A percentile compares a stretch with the other conserved stretches of the same genome.
Conservation (phyloP, 1,284 basidiomycete species). For the Naganishia liquefaciens region DNA sequence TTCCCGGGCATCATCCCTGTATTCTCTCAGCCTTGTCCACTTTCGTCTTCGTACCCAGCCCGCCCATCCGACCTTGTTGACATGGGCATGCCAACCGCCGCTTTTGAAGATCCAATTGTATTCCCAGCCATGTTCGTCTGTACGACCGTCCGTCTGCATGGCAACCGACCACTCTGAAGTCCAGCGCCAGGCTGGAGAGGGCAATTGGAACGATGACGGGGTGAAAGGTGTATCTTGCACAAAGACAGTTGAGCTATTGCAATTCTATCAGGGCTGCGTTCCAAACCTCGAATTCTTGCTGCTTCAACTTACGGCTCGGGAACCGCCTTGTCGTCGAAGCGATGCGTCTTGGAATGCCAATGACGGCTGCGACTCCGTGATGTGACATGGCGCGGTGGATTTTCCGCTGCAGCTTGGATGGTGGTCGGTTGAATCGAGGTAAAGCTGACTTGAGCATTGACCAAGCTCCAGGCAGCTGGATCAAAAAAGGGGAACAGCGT, state of each 20-base stretch:
- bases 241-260: neutral
- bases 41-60: slow-evolving; percentile 52
- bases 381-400: neutral
- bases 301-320: too few species aligned
- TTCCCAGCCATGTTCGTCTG: slow-evolving; percentile 54
- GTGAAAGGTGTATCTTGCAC: slow-evolving; percentile 47
- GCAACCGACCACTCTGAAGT: slow-evolving; percentile 54
- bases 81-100: slow-evolving; percentile 44
- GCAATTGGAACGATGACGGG: slow-evolving; percentile 48
- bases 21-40: slow-evolving; percentile 48
- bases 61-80: slow-evolving; percentile 47
- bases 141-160: slow-evolving; percentile 48
- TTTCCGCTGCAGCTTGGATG: neutral
- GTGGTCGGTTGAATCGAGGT: slow-evolving; percentile 27
- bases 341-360: too few species aligned
- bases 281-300: too few species aligned
- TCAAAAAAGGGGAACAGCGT: slow-evolving; percentile 49
- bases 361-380: neutral
- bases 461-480: slow-evolving; percentile 48
- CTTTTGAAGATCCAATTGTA: slow-evolving; percentile 52
- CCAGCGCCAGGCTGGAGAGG: slow-evolving; percentile 51
- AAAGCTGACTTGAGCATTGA: slow-evolving; percentile 35
- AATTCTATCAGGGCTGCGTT: too few species aligned
- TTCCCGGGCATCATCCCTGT: slow-evolving; percentile 34
- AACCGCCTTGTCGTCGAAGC: too few species aligned